phyloP scores from a whole-genome alignment of 1,284 basidiomycete species.

The Naganishia albida region DNA sequence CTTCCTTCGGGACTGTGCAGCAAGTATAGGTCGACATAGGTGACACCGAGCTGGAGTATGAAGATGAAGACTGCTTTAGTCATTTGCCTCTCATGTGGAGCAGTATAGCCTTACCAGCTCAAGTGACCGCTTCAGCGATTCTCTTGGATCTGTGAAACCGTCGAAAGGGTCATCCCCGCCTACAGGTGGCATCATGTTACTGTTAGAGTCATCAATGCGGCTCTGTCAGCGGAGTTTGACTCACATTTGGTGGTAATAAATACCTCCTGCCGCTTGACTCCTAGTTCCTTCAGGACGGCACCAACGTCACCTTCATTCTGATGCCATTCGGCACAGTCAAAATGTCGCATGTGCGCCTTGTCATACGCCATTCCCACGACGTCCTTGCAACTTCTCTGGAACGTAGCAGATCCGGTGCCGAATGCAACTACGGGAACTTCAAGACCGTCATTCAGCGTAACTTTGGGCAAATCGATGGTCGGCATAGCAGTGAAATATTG shows the following conservation, averaged over 20 bases:
- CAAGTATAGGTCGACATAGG: conserved; percentile 68
- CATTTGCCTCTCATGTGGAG: neutral
- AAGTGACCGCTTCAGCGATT: conserved; percentile 45
- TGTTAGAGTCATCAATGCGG: neutral
- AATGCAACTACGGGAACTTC: conserved; percentile 32
- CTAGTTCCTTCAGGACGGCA: conserved; percentile 58
- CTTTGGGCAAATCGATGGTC: neutral
- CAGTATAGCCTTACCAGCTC: conserved; percentile 38
- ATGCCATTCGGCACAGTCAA: conserved; percentile 52
- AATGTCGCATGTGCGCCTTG: conserved; percentile 49
- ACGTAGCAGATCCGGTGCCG: conserved; percentile 33
- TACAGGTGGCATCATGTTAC: conserved; percentile 9
- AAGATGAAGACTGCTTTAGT: neutral
- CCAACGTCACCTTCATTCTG: conserved; percentile 60
- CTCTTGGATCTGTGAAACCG: conserved; percentile 36
- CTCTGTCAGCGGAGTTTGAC: conserved; percentile 22
- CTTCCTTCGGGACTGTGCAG: conserved; percentile 63
- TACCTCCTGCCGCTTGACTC: conserved; percentile 58
- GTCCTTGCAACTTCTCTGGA: conserved; percentile 30
- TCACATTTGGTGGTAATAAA: conserved; percentile 59
- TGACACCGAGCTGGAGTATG: conserved; percentile 61
- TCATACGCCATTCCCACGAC: conserved; percentile 36
- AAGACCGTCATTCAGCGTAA: conserved; percentile 34
- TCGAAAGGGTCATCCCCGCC: neutral
- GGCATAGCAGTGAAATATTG: too few relatives aligned